These are phyloP conservation scores for Sporothrix luriei DNA, from an alignment of 2,329 filamentous ascomycete species.

Conservation along the genomic window DNA sequence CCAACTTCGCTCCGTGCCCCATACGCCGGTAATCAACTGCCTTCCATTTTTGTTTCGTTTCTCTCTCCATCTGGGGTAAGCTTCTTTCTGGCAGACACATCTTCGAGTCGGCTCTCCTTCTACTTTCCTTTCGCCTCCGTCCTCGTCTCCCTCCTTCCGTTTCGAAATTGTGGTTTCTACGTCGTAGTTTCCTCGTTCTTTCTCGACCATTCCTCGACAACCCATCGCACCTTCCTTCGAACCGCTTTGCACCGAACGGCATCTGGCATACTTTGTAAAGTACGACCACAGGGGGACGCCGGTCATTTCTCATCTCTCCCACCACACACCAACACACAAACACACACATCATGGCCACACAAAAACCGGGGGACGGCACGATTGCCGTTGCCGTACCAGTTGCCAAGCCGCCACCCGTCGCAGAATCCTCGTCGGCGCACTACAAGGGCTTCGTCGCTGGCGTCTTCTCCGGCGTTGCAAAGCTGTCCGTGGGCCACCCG, in stretches of 20 bases:
- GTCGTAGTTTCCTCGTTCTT: not conserved
- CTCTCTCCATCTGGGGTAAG: conserved; percentile 18
- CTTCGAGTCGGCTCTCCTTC: conserved; percentile 10
- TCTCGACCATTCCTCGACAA: not conserved
- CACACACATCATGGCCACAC: conserved; percentile 26
- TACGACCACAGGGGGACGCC: not conserved
- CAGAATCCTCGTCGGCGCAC: conserved; percentile 51
- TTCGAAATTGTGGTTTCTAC: not conserved
- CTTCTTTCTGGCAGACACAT: not conserved
- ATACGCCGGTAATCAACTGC: not conserved
- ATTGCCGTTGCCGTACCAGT: conserved; percentile 6
- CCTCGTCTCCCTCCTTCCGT: not conserved
- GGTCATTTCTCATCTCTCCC: not conserved
- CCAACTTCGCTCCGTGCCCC: conserved; percentile 12
- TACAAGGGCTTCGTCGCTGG: conserved; percentile 98
- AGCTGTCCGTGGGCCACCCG: conserved; percentile 72
- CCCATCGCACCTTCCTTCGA: not conserved
- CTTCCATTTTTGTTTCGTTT: not conserved
- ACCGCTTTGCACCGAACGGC: not conserved
- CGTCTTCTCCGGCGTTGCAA: conserved; percentile 92
- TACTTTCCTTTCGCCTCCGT: not conserved
- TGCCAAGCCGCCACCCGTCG: conserved; percentile 14
- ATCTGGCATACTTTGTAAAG: conserved; percentile 7
- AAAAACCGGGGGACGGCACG: conserved; percentile 19
- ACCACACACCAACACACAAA: not conserved